phyloP scores from a whole-genome alignment of 2,329 filamentous ascomycete genomes.

The Colletotrichum orchidophilum region DNA sequence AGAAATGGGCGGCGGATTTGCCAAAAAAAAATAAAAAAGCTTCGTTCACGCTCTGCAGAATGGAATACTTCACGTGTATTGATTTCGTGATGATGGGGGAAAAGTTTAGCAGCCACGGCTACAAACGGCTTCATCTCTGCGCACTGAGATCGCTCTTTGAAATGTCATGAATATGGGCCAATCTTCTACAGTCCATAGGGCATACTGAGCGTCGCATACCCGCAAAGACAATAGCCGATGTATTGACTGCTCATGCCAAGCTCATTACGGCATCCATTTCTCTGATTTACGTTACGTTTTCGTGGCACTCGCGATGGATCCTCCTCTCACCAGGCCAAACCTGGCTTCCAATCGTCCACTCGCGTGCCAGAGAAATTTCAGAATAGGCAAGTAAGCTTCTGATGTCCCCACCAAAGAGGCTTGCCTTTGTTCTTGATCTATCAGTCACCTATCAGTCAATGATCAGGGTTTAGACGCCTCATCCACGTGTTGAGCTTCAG shows the following conservation, averaged over 20 bases:
- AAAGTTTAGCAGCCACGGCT: not conserved
- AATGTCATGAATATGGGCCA: not conserved
- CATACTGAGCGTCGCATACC: not conserved
- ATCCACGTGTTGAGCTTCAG: not conserved
- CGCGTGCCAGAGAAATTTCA: not conserved
- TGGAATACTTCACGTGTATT: not conserved
- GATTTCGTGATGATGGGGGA: not conserved
- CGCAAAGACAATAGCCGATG: not conserved
- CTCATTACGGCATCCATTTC: not conserved
- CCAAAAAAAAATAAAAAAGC: constrained; percentile 3
- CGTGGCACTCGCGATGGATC: constrained; percentile 6
- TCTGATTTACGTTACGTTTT: not conserved
- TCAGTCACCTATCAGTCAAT: too few species aligned
- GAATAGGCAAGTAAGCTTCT: not conserved
- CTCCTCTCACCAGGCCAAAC: not conserved
- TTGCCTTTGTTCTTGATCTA: not conserved
- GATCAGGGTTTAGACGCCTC: not conserved
- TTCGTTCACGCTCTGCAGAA: not conserved
- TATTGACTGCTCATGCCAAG: not conserved
- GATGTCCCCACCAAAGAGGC: not conserved
- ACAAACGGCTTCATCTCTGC: not conserved
- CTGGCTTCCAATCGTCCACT: constrained; percentile 5
- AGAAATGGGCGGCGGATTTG: not conserved
- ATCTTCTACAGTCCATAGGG: not conserved
- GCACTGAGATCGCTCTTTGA: not conserved